Evolutionary conservation across 2,329 filamentous ascomycete genomes (phyloP).

Genomic region (Cryphonectria carpinicola): DNA sequence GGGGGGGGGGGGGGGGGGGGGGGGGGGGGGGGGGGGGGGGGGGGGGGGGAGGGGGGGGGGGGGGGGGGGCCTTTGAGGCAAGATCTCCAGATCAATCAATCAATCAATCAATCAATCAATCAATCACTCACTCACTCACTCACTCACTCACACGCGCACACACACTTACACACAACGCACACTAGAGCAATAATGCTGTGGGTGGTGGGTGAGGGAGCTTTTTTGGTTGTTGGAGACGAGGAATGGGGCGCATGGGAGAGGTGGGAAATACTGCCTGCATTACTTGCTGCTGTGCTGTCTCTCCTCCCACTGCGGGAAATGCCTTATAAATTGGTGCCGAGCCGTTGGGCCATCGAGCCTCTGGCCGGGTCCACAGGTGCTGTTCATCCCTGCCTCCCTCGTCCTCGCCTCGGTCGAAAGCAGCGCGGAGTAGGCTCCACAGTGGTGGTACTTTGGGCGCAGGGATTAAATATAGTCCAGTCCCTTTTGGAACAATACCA

Average conservation of each 20-base stretch:
- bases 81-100: neutral
- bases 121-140: too few species aligned
- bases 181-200: too few species aligned
- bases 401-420: slow-evolving; percentile 9
- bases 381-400: neutral
- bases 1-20: too few species aligned
- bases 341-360: slow-evolving; percentile 24
- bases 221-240: neutral
- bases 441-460: neutral
- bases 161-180: too few species aligned
- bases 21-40: too few species aligned
- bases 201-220: too few species aligned
- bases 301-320: neutral
- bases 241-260: neutral
- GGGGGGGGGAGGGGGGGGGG: too few species aligned
- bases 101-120: too few species aligned
- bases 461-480: neutral
- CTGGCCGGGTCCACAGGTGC: neutral
- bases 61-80: too few species aligned
- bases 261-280: neutral
- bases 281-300: neutral
- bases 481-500: neutral
- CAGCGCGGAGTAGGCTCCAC: slow-evolving; percentile 9
- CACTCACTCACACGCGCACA: too few species aligned
- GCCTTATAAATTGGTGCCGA: slow-evolving; percentile 27